phyloP scores from a whole-genome alignment of 2,329 filamentous ascomycete genomes.

The Sarocladiaceae sp. region DNA sequence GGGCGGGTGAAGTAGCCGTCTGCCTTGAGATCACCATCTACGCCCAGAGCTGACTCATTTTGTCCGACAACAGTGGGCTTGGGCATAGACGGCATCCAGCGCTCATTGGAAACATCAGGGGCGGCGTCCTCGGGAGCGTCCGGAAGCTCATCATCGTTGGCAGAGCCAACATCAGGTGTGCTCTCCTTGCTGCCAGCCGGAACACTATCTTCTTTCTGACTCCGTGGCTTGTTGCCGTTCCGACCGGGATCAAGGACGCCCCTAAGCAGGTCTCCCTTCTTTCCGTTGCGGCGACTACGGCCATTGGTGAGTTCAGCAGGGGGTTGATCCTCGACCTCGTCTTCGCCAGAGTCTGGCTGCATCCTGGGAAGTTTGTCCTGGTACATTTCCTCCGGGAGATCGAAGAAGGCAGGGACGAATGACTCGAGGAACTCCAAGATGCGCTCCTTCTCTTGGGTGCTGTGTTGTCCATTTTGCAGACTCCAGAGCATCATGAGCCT shows the following conservation, averaged over 20 bases:
- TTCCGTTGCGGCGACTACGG: slow-evolving; percentile 65
- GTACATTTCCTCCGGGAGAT: slow-evolving; percentile 66
- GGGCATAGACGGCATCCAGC: slow-evolving; percentile 60
- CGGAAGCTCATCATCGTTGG: slow-evolving; percentile 70
- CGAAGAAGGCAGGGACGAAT: slow-evolving; percentile 74
- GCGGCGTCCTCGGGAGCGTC: slow-evolving; percentile 54
- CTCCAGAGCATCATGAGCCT: slow-evolving; percentile 62
- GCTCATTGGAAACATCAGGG: slow-evolving; percentile 60
- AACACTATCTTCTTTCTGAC: slow-evolving; percentile 70
- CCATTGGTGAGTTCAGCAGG: slow-evolving; percentile 68
- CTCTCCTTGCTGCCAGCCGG: slow-evolving; percentile 73
- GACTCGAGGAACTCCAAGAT: slow-evolving; percentile 72
- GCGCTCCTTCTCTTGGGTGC: slow-evolving; percentile 67
- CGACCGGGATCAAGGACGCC: slow-evolving; percentile 78
- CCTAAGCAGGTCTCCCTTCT: slow-evolving; percentile 76
- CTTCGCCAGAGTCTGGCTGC: slow-evolving; percentile 66
- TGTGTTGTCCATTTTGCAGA: slow-evolving; percentile 65
- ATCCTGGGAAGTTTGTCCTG: slow-evolving; percentile 64
- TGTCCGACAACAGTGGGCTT: slow-evolving; percentile 47
- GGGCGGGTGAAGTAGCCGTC: slow-evolving; percentile 79
- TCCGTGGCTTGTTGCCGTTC: slow-evolving; percentile 64
- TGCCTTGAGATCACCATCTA: slow-evolving; percentile 61
- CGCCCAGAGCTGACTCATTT: slow-evolving; percentile 52
- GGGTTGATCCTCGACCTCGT: slow-evolving; percentile 70
- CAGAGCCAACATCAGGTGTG: slow-evolving; percentile 78